Conservation (phyloP, 2,329 filamentous ascomycete genomes). For the Xylaria polymorpha region DNA sequence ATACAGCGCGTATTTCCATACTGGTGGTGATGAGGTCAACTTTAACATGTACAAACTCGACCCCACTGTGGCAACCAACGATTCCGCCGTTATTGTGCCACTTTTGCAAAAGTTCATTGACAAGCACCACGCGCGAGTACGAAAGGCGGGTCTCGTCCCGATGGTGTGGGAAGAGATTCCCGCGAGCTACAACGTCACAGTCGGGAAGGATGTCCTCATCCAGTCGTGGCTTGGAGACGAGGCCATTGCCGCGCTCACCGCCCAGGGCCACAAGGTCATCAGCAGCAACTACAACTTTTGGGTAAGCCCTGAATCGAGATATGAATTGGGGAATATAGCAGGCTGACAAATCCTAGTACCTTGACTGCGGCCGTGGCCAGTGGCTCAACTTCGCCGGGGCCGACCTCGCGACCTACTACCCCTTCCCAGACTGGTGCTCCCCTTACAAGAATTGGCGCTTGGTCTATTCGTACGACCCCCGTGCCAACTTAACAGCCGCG, state of each 20-base stretch:
- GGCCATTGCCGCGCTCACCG: conserved; percentile 70
- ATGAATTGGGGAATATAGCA: conserved; percentile 5
- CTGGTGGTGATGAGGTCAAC: conserved; percentile 89
- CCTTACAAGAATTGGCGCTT: conserved; percentile 85
- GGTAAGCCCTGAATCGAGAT: conserved; percentile 60
- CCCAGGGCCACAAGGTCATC: conserved; percentile 75
- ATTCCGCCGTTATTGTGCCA: conserved; percentile 73
- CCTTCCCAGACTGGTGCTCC: conserved; percentile 83
- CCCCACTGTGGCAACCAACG: conserved; percentile 75
- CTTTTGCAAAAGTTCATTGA: conserved; percentile 83
- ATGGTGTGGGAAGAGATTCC: conserved; percentile 92
- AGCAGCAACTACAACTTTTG: conserved; percentile 82
- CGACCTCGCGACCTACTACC: conserved; percentile 66
- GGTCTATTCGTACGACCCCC: conserved; percentile 83
- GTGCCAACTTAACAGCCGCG: conserved; percentile 69
- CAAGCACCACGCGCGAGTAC: conserved; percentile 73
- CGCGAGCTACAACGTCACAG: conserved; percentile 78
- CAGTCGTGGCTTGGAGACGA: conserved; percentile 80
- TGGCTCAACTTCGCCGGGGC: conserved; percentile 77
- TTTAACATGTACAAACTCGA: conserved; percentile 79
- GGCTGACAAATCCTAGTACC: conserved; percentile 64
- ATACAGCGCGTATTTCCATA: conserved; percentile 82
- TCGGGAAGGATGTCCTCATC: conserved; percentile 77
- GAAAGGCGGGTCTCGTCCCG: conserved; percentile 73
- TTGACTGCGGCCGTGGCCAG: conserved; percentile 84